Evolutionary conservation across 495 filamentous ascomycete species (phyloP).

Genomic region (Hypoxylon intermedium): DNA sequence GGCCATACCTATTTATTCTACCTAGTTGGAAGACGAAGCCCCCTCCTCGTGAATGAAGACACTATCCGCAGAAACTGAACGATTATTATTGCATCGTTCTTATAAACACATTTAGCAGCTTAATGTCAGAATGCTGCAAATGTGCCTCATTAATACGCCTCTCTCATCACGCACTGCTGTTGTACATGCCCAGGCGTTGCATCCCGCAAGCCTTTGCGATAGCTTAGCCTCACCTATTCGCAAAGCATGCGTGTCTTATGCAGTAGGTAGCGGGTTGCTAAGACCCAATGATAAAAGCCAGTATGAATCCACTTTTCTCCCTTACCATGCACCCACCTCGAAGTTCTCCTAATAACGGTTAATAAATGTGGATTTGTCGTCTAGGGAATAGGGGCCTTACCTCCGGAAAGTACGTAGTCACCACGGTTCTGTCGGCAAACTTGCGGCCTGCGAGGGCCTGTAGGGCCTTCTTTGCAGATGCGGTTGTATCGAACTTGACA

Average conservation of each 20-base stretch:
- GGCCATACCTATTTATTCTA: too few relatives aligned
- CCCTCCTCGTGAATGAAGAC: not conserved
- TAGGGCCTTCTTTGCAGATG: conserved; percentile 82
- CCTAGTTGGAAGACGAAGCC: too few relatives aligned
- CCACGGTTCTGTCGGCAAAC: conserved; percentile 94
- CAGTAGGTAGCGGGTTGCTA: conserved; percentile 20
- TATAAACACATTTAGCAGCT: conserved; percentile 17
- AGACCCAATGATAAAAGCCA: conserved; percentile 35
- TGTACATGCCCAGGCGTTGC: conserved; percentile 34
- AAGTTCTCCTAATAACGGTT: conserved; percentile 69
- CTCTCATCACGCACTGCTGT: conserved; percentile 14
- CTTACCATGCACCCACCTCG: conserved; percentile 77
- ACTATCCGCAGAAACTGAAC: conserved; percentile 5
- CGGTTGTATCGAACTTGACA: conserved; percentile 84
- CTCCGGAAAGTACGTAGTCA: conserved; percentile 94
- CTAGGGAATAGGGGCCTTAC: conserved; percentile 52
- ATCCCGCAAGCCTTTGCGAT: conserved; percentile 10
- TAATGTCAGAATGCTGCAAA: conserved; percentile 3
- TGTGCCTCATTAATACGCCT: conserved; percentile 19
- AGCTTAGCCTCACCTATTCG: conserved; percentile 7
- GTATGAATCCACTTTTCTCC: conserved; percentile 1
- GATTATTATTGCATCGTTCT: conserved; percentile 17
- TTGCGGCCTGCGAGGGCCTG: conserved; percentile 88
- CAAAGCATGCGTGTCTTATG: not conserved
- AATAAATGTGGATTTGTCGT: conserved; percentile 5